Percentiles rank a stretch among this genome's conserved stretches.
Evolutionary conservation across 2,329 filamentous ascomycete genomes (phyloP).

Genomic region (Dactylellina haptotyla): DNA sequence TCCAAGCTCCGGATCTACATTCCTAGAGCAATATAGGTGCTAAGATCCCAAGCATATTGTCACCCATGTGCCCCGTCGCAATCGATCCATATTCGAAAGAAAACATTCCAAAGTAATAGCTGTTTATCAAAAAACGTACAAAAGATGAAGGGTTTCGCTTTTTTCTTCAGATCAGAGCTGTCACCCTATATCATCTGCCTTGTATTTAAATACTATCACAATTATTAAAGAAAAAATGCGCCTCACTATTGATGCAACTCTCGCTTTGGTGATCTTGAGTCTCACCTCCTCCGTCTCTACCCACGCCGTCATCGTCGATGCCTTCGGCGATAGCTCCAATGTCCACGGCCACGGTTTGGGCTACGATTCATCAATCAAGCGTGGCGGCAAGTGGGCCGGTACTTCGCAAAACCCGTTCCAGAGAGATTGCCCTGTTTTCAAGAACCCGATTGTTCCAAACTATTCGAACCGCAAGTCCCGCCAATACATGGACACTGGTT

Average conservation of each 20-base stretch:
- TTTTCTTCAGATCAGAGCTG: too few species aligned
- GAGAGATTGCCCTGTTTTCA: neutral
- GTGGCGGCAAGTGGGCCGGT: neutral
- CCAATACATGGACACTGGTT: neutral
- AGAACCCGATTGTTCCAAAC: constrained; percentile 3
- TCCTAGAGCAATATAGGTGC: too few species aligned
- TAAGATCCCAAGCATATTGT: too few species aligned
- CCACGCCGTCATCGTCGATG: constrained; percentile 7
- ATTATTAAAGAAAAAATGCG: too few species aligned
- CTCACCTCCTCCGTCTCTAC: neutral
- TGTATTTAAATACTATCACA: too few species aligned
- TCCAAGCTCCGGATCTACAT: too few species aligned
- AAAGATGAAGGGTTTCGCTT: too few species aligned
- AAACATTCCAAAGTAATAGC: too few species aligned
- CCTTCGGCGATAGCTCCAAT: neutral
- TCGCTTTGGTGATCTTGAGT: neutral
- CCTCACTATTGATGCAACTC: neutral
- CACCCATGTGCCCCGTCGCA: too few species aligned
- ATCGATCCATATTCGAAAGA: too few species aligned
- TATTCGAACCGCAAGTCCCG: neutral
- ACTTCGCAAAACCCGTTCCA: constrained; percentile 1
- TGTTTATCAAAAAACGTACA: too few species aligned
- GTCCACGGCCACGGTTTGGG: constrained; percentile 12
- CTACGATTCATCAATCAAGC: neutral
- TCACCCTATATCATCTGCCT: too few species aligned